Evolutionary conservation across 371 early-diverging fungal genomes (phyloP).

Genomic region (Mortierella sp.): DNA sequence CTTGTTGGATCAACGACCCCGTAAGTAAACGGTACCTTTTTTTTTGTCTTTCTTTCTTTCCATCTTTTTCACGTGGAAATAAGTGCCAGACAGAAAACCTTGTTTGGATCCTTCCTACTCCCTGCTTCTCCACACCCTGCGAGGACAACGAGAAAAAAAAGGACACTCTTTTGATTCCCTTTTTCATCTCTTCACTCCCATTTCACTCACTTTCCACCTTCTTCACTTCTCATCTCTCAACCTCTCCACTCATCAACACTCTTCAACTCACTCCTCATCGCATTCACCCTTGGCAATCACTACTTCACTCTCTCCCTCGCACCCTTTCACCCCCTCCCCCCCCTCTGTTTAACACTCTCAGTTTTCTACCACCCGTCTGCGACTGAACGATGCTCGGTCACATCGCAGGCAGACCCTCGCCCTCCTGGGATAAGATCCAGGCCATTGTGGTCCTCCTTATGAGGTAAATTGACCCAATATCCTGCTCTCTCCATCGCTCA

Average conservation of each 20-base stretch:
- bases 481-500: neutral
- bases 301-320: neutral
- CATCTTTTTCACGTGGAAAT: constrained; percentile 1
- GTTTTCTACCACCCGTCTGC: neutral
- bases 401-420: constrained; percentile 92
- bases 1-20: too few relatives aligned
- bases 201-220: neutral
- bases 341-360: neutral
- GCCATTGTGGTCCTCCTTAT: constrained; percentile 73
- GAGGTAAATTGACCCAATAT: constrained; percentile 62
- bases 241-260: neutral
- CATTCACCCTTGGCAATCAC: neutral
- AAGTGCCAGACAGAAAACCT: too few relatives aligned
- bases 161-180: neutral
- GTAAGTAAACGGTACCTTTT: too few relatives aligned
- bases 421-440: constrained; percentile 87
- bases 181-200: neutral
- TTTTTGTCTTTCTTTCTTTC: neutral
- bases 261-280: constrained; percentile 7
- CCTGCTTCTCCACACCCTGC: constrained; percentile 6
- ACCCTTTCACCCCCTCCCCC: too few relatives aligned
- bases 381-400: constrained; percentile 98
- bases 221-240: neutral
- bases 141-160: neutral
- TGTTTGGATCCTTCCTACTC: constrained; percentile 14